Evolutionary conservation across 75 land plant species (phyloP), one percentile per base, ranked within the genome.

Genomic region (Adiantum capillusveneris): DNA sequence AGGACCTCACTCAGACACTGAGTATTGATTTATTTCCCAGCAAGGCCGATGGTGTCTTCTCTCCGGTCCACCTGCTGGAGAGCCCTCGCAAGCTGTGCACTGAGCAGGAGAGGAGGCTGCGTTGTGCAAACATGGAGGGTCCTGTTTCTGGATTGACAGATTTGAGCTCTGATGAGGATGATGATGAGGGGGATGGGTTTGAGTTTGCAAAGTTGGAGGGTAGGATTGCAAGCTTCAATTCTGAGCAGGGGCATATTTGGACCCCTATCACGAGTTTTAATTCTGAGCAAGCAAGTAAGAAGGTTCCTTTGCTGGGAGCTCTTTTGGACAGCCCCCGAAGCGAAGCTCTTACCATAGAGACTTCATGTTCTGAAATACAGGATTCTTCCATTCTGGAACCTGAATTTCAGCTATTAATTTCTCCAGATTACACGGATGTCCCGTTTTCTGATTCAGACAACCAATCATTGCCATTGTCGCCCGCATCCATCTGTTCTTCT

Each of bases 21-120:
- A 17, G 6, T 14, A 6, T 14, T 46, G 18, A n/a, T 46, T 46
- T 14, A 6, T 17, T 14, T 46, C 14, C 50, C 5, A 6, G 7
- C 37, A 34, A 5, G 9, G 37, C 3, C 3, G 37, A 5, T 5
- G 3, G 9, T 34, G 7, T 3, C 17, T 46, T 46, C 50, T 46
- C 14, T 14, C 22, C 22, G 12, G 50, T 14, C 17, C 50, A 2
- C 17, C 50, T 46, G 5, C 50, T 25, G 55, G 55, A 53, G 28
- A 53, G 55, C 28, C 55, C 55, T 3, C 55, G 12, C 50, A 46
- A 53, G 18, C 2, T 62, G 22, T 56, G 41, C 61, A 13, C 43
- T 14, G 62, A 56, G 49, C 67, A 65, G 57, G 67, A 65, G 29
- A 28, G 61, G 45, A 36, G 59, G 44, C 25, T 65, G 31, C 21